phyloP scores from a whole-genome alignment of 2,329 filamentous ascomycete genomes.

The Aureobasidium namibiae region DNA sequence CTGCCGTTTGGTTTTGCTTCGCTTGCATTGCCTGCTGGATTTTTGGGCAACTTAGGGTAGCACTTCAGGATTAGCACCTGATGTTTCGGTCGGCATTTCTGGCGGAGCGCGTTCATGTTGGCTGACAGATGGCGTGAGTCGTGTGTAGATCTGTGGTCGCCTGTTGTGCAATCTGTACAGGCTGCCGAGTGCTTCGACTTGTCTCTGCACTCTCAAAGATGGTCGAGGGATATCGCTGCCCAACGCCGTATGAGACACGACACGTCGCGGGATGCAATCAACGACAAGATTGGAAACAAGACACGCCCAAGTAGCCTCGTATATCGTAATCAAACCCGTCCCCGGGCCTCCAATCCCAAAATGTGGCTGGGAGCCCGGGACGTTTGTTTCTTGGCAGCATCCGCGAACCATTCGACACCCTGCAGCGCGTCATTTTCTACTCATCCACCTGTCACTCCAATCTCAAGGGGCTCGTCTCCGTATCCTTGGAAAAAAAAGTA shows the following conservation, averaged over 20 bases:
- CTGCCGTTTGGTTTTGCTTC: conserved; percentile 94
- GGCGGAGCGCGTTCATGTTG: conserved; percentile 49
- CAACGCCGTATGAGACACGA: conserved; percentile 3
- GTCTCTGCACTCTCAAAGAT: background rate
- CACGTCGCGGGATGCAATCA: conserved; percentile 10
- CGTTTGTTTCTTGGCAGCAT: conserved; percentile 2
- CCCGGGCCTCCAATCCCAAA: background rate
- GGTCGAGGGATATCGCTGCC: background rate
- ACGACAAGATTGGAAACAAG: background rate
- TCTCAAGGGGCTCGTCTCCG: background rate
- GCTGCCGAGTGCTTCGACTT: background rate
- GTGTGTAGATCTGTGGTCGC: background rate
- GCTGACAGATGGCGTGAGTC: background rate
- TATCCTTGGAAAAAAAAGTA: background rate
- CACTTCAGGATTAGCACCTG: conserved; percentile 94
- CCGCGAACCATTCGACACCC: background rate
- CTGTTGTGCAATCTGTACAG: background rate
- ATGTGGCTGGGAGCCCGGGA: conserved; percentile 8
- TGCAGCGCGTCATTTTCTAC: background rate
- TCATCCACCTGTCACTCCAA: background rate
- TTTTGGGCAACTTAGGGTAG: conserved; percentile 88
- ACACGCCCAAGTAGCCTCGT: background rate
- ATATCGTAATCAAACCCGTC: conserved; percentile 7
- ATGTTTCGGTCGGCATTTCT: conserved; percentile 78
- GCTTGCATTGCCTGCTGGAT: conserved; percentile 49